These are phyloP conservation scores for Calophaca sinica DNA, from an alignment of 306 rosid species.

Conservation along the genomic window DNA sequence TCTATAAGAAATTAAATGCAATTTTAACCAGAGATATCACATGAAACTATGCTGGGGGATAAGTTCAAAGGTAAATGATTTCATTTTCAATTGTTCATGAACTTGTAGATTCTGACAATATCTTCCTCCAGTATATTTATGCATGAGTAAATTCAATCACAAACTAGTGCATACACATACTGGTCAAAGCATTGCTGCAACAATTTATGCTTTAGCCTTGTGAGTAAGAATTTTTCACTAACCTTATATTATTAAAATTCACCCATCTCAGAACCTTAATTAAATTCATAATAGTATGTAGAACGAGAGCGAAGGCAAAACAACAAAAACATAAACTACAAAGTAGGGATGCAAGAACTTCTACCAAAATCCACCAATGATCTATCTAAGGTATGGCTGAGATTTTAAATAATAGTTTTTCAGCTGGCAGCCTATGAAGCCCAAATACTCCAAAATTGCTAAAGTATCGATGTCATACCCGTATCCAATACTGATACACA, in stretches of 20 bases:
- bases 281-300: not conserved
- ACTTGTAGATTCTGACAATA: slow-evolving; percentile 31
- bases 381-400: too few relatives aligned
- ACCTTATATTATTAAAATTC: not conserved
- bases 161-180: not conserved
- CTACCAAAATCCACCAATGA: too few relatives aligned
- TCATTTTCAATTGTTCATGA: slow-evolving; percentile 25
- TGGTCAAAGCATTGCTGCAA: not conserved
- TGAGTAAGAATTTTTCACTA: not conserved
- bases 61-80: slow-evolving; percentile 34
- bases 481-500: too few relatives aligned
- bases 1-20: slow-evolving; percentile 34
- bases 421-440: too few relatives aligned
- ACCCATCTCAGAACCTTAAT: slow-evolving; percentile 2
- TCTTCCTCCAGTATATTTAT: slow-evolving; percentile 24
- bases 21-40: slow-evolving; percentile 1
- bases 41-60: not conserved
- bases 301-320: too few relatives aligned
- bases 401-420: not conserved
- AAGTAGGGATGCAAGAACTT: too few relatives aligned
- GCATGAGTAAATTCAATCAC: slow-evolving; percentile 17
- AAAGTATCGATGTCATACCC: too few relatives aligned
- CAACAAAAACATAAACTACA: too few relatives aligned
- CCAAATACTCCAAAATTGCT: too few relatives aligned
- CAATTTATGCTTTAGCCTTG: not conserved